Evolutionary conservation across 1,139 yeast species (phyloP), one percentile per base, ranked within the genome.

Genomic region (Waltiozyma sp.): DNA sequence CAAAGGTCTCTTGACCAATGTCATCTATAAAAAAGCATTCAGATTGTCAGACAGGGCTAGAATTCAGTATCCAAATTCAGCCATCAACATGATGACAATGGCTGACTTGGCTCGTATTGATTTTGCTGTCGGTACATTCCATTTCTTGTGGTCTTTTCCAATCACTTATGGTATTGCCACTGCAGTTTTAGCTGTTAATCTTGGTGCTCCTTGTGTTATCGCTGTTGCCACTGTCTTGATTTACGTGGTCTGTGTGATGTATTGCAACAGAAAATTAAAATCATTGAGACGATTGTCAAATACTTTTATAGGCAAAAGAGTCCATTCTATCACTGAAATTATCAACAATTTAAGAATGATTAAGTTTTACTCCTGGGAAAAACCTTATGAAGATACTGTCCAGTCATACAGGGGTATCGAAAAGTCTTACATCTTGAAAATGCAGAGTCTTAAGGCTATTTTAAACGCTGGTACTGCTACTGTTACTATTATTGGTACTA

Each of bases 351-450:
- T 82, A 64, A 78, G 79, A 52, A 70, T 80, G 63, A 78, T 82
- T 63, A 82, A 82, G 61, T 77, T 71, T 51, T 82, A 81, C 56
- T 77, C 82, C 15, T 83, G 94, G 93, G 93, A 84, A 59, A 66
- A 66, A 21, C 73, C 80, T 2, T 76, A 75, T 55, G 60, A 59
- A 41, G 59, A 69, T 7, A 65, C 62, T 43, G 69, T 80, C n/a
- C 57, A 70, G 16, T 60, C 62, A 1, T 67, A 68, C 18, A 68
- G 88, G 52, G 53, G 15, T 49, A 59, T 33, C 37, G 88, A 81
- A 58, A 67, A 77, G 62, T 60, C 64, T 36, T 66, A 71, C 41
- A 58, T 76, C 34, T 63, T 63, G 48, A 63, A 61, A 43, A 66
- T 73, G 60, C 77, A 73, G 53, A 50, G 62, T 19, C 55, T 66